phyloP scores from a whole-genome alignment of 2,329 filamentous ascomycete species.

The Penicillium sumatraense region DNA sequence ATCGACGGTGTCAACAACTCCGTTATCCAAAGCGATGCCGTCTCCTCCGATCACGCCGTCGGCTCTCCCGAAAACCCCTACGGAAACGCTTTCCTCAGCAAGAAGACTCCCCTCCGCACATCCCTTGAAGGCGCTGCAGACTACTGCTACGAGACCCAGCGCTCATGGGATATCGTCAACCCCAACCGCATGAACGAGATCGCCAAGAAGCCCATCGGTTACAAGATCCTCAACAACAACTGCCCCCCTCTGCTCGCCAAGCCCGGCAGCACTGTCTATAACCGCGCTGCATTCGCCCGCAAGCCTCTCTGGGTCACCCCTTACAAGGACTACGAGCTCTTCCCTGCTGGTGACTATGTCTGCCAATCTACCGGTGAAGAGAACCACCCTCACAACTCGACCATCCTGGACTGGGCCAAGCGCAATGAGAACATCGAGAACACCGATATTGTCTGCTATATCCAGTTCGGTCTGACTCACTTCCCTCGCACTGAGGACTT shows the following conservation, averaged over 20 bases:
- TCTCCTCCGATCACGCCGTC: conserved; percentile 60
- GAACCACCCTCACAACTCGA: conserved; percentile 50
- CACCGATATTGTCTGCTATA: conserved; percentile 60
- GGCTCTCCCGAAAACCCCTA: conserved; percentile 70
- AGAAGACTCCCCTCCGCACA: conserved; percentile 46
- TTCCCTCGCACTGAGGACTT: conserved; percentile 58
- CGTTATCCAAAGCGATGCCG: conserved; percentile 58
- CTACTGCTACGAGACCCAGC: conserved; percentile 56
- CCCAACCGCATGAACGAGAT: conserved; percentile 28
- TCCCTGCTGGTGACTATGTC: conserved; percentile 63
- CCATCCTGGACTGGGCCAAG: conserved; percentile 40
- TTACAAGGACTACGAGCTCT: conserved; percentile 63
- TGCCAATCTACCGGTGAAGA: conserved; percentile 58
- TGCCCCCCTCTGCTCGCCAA: conserved; percentile 50
- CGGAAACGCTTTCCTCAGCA: conserved; percentile 64
- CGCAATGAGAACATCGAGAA: conserved; percentile 60
- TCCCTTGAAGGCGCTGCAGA: conserved; percentile 54
- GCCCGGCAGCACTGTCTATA: conserved; percentile 59
- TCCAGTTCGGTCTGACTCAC: conserved; percentile 64
- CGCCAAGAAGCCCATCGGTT: conserved; percentile 31
- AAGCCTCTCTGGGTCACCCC: conserved; percentile 63
- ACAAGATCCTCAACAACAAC: conserved; percentile 34
- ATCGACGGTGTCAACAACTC: conserved; percentile 83
- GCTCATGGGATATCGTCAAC: conserved; percentile 34
- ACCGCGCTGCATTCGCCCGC: conserved; percentile 63